phyloP scores from a whole-genome alignment of 2,329 filamentous ascomycete species.

The Fusarium dlaminii region DNA sequence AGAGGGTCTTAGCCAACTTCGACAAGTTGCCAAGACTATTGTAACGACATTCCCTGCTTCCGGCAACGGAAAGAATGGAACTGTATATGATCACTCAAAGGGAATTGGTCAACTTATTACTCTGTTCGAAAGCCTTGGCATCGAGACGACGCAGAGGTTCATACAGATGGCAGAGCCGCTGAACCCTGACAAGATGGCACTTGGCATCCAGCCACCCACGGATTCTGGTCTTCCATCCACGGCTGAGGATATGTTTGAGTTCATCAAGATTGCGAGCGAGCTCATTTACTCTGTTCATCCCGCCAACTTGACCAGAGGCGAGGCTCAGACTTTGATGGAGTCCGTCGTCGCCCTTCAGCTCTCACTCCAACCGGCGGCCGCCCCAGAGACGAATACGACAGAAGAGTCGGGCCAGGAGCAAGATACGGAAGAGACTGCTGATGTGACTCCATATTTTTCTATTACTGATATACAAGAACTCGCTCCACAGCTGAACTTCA shows the following conservation, averaged over 20 bases:
- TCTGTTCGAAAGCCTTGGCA: slow-evolving; percentile 5
- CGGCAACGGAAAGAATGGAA: background rate
- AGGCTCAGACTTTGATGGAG: background rate
- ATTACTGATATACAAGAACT: background rate
- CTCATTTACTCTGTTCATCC: slow-evolving; percentile 19
- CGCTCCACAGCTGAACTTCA: slow-evolving; percentile 15
- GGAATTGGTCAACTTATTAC: background rate
- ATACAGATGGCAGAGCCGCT: background rate
- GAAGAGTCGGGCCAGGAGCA: background rate
- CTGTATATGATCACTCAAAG: background rate
- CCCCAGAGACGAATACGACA: background rate
- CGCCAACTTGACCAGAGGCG: slow-evolving; percentile 4
- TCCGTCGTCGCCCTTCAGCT: background rate
- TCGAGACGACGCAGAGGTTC: slow-evolving; percentile 11
- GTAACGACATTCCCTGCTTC: background rate
- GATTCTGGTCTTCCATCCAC: background rate
- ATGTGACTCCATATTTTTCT: background rate
- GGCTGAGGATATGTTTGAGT: background rate
- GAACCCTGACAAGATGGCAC: background rate
- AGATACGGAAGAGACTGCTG: background rate
- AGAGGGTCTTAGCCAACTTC: slow-evolving; percentile 65
- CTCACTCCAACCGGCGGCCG: background rate
- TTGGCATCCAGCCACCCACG: background rate
- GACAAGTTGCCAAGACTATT: slow-evolving; percentile 57
- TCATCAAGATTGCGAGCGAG: background rate